Evolutionary conservation across 306 rosid species (phyloP).

Genomic region (Vicia faba): DNA sequence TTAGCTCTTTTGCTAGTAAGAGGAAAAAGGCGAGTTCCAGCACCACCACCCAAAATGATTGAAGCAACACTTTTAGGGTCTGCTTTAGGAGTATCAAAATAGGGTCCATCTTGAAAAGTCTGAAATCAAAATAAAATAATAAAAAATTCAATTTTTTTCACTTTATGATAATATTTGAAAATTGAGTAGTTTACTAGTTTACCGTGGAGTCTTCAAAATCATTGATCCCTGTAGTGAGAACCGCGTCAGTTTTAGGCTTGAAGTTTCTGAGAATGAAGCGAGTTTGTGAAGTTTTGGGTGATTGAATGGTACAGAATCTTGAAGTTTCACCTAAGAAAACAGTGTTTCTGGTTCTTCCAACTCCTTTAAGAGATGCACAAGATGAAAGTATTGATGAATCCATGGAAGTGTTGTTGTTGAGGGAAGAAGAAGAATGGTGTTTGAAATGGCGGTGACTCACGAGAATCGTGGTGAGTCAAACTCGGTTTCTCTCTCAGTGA

Average conservation of each 20-base stretch:
- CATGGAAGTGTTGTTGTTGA: background rate
- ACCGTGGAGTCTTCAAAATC: constrained; percentile 53
- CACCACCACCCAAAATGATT: constrained; percentile 90
- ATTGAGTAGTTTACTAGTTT: constrained; percentile 1
- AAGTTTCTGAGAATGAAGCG: constrained; percentile 35
- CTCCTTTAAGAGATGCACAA: constrained; percentile 31
- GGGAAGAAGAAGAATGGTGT: background rate
- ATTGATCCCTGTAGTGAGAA: constrained; percentile 59
- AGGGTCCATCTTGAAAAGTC: constrained; percentile 51
- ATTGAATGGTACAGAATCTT: constrained; percentile 39
- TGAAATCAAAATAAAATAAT: constrained; percentile 29
- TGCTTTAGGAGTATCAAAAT: constrained; percentile 53
- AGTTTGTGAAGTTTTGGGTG: constrained; percentile 40
- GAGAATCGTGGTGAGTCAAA: constrained; percentile 30
- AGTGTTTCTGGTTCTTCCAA: constrained; percentile 37
- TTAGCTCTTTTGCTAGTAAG: constrained; percentile 89
- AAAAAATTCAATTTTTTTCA: background rate
- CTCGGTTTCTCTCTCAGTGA: background rate
- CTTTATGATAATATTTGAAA: background rate
- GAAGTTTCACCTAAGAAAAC: constrained; percentile 60
- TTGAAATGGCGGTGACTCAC: constrained; percentile 15
- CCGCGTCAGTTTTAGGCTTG: constrained; percentile 27
- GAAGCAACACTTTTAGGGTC: constrained; percentile 88
- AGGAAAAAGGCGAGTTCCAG: constrained; percentile 92
- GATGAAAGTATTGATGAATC: constrained; percentile 51